phyloP scores from a whole-genome alignment of 2,329 filamentous ascomycete genomes.

The Fusarium phyllophilum region DNA sequence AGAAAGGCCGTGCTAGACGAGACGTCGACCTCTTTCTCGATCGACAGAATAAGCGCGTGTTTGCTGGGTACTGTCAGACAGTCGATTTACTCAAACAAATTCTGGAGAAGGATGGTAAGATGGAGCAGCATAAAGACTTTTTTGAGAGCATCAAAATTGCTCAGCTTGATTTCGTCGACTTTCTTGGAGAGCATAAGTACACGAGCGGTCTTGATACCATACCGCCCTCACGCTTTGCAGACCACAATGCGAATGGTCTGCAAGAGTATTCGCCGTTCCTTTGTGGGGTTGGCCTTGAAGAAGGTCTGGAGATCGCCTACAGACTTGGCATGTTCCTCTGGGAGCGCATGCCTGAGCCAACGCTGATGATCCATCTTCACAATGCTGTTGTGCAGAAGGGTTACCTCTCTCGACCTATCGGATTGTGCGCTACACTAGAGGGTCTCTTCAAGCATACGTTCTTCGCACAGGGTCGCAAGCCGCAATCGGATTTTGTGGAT shows the following conservation, averaged over 20 bases:
- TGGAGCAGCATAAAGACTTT: not conserved
- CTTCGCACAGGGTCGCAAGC: not conserved
- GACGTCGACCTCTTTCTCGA: constrained; percentile 58
- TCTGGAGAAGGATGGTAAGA: not conserved
- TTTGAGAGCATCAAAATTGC: not conserved
- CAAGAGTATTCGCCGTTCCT: constrained; percentile 61
- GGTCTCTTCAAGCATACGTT: constrained; percentile 22
- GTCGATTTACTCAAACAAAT: not conserved
- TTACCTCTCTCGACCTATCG: constrained; percentile 46
- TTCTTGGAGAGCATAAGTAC: constrained; percentile 31
- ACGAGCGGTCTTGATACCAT: constrained; percentile 37
- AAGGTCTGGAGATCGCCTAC: constrained; percentile 56
- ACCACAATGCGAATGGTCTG: constrained; percentile 54
- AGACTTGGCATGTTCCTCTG: constrained; percentile 49
- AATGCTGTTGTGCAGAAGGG: constrained; percentile 58
- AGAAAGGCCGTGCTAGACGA: constrained; percentile 49
- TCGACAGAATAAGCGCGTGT: constrained; percentile 44
- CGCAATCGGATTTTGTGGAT: not conserved
- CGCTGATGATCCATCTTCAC: constrained; percentile 56
- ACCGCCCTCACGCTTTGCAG: constrained; percentile 55
- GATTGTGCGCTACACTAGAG: constrained; percentile 46
- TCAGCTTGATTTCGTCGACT: constrained; percentile 21
- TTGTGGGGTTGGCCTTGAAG: constrained; percentile 57
- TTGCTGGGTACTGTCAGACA: constrained; percentile 10
- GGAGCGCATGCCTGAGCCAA: constrained; percentile 53